These are phyloP conservation scores for Turnera subulata DNA, from an alignment of 345 rosid genomes.

Conservation along the genomic window DNA sequence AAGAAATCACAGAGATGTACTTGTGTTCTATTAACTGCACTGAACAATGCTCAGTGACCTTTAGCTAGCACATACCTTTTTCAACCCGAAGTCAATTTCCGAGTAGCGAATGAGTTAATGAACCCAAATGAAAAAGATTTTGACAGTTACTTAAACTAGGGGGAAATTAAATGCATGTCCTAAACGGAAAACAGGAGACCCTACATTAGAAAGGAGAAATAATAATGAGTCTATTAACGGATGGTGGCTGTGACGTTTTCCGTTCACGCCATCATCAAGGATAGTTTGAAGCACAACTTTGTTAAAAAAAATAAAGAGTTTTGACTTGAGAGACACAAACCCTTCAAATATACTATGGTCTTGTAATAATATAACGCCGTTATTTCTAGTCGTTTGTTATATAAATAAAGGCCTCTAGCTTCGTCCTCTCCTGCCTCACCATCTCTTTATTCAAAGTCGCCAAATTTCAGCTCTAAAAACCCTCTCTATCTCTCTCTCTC, in stretches of 20 bases:
- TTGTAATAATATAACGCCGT: constrained; percentile 52
- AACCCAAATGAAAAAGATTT: neutral
- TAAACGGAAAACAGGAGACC: neutral
- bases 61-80: too few relatives aligned
- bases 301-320: neutral
- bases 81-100: constrained; percentile 12
- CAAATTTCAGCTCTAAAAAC: constrained; percentile 12
- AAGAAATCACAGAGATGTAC: neutral
- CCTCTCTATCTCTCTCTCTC: constrained; percentile 11
- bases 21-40: neutral
- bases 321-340: neutral
- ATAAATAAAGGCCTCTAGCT: constrained; percentile 4
- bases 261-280: constrained; percentile 16
- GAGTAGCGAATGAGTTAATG: constrained; percentile 10
- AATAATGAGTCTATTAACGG: constrained; percentile 7
- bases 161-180: constrained; percentile 6
- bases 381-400: constrained; percentile 36
- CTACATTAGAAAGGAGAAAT: neutral
- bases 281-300: neutral
- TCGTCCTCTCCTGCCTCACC: neutral
- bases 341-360: constrained; percentile 1
- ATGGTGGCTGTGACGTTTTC: constrained; percentile 24
- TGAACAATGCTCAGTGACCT: neutral
- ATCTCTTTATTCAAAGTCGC: constrained; percentile 20
- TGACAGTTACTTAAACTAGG: neutral